phyloP scores from a whole-genome alignment of 2,329 filamentous ascomycete species.

The Alternaria alternata region DNA sequence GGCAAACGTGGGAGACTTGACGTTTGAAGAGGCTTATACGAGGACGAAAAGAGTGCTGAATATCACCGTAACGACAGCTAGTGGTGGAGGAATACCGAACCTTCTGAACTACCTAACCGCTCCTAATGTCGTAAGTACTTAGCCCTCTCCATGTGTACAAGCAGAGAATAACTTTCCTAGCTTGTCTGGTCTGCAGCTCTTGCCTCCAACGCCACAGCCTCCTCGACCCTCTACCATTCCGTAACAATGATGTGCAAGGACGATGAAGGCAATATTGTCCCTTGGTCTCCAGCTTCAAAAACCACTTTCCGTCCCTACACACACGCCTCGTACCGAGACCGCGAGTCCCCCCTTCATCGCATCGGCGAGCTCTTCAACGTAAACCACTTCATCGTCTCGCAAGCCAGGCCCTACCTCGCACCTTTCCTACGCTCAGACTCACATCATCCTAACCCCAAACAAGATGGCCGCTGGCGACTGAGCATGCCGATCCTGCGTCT shows the following conservation, averaged over 20 bases:
- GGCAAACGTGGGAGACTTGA: slow-evolving; percentile 85
- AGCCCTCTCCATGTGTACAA: background rate
- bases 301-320: slow-evolving; percentile 75
- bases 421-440: slow-evolving; percentile 85
- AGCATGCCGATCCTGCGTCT: slow-evolving; percentile 68
- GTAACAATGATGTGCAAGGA: slow-evolving; percentile 81
- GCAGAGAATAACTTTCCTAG: slow-evolving; percentile 50
- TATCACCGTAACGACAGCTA: slow-evolving; percentile 84
- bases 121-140: slow-evolving; percentile 80
- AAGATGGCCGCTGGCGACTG: slow-evolving; percentile 66
- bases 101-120: slow-evolving; percentile 92
- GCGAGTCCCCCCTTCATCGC: slow-evolving; percentile 72
- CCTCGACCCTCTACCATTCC: slow-evolving; percentile 70
- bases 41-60: slow-evolving; percentile 87
- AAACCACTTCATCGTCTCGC: slow-evolving; percentile 94
- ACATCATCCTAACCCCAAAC: slow-evolving; percentile 72
- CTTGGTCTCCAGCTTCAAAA: slow-evolving; percentile 71
- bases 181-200: slow-evolving; percentile 83
- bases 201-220: slow-evolving; percentile 75
- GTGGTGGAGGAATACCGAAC: slow-evolving; percentile 78
- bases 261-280: slow-evolving; percentile 73
- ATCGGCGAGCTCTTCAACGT: slow-evolving; percentile 88
- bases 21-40: slow-evolving; percentile 90
- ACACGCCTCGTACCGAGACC: slow-evolving; percentile 68
- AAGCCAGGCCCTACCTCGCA: slow-evolving; percentile 87